These are phyloP conservation scores for Phlebopus sp. DNA, from an alignment of 1,284 basidiomycete species.

Conservation along the genomic window DNA sequence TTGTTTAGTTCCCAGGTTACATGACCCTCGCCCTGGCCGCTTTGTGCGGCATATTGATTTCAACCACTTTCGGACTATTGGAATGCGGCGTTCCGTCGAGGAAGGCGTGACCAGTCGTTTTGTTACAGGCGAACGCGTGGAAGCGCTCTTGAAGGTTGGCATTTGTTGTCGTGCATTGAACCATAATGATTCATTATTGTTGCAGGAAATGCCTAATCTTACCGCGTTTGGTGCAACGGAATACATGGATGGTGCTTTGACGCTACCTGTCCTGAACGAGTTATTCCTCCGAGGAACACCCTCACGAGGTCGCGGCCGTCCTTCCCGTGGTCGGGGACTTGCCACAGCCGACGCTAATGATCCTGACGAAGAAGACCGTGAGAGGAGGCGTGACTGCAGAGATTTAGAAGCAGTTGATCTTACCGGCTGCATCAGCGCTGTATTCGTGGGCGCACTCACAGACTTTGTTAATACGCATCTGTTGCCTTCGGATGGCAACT, in stretches of 20 bases:
- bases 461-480: conserved; percentile 81
- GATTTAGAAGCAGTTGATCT: conserved; percentile 89
- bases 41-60: conserved; percentile 83
- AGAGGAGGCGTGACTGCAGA: conserved; percentile 72
- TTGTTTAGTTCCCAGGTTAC: conserved; percentile 61
- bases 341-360: conserved; percentile 46
- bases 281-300: conserved; percentile 79
- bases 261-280: conserved; percentile 78
- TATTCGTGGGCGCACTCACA: conserved; percentile 80
- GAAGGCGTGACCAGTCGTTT: conserved; percentile 89
- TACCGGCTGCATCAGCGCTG: conserved; percentile 90
- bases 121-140: conserved; percentile 86
- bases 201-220: conserved; percentile 82
- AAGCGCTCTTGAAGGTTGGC: conserved; percentile 76
- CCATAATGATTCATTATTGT: conserved; percentile 15
- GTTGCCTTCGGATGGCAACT: conserved; percentile 43
- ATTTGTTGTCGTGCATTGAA: conserved; percentile 3
- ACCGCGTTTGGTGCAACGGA: conserved; percentile 88
- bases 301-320: conserved; percentile 65
- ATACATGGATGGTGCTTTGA: conserved; percentile 92
- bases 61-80: conserved; percentile 92
- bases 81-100: conserved; percentile 88
- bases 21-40: conserved; percentile 72
- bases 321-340: conserved; percentile 62
- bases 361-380: conserved; percentile 66